Evolutionary conservation across 331 rosid genomes (phyloP).

Genomic region (Quercus phellos): DNA sequence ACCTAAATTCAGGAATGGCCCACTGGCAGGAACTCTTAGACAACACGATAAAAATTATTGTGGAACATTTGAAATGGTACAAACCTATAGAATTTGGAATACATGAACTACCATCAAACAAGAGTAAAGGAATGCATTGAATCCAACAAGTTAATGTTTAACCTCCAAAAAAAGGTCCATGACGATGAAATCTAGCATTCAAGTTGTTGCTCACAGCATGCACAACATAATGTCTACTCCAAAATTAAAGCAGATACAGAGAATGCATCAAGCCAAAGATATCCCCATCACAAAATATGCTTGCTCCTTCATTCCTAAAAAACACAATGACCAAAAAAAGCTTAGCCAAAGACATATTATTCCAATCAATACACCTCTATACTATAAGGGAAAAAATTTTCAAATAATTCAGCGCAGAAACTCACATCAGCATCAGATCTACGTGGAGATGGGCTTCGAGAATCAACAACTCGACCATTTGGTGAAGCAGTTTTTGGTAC

Average conservation of each 20-base stretch:
- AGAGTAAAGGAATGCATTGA: conserved; percentile 24
- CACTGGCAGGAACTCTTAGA: conserved; percentile 3
- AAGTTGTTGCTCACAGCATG: conserved; percentile 27
- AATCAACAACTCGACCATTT: conserved; percentile 31
- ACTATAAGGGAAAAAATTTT: neutral
- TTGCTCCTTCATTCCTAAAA: conserved; percentile 41
- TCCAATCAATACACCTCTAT: neutral
- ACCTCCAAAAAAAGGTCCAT: conserved; percentile 39
- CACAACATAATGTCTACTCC: conserved; percentile 14
- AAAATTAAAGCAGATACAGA: conserved; percentile 6
- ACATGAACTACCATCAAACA: conserved; percentile 36
- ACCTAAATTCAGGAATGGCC: conserved; percentile 8
- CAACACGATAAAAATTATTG: conserved; percentile 11
- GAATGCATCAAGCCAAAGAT: conserved; percentile 1
- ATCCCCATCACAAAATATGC: conserved; percentile 1
- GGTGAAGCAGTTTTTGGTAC: conserved; percentile 38
- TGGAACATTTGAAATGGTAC: conserved; percentile 12
- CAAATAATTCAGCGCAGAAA: neutral
- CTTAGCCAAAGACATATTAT: neutral
- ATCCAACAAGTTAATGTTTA: conserved; percentile 39
- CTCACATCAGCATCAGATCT: conserved; percentile 62
- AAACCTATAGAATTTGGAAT: conserved; percentile 22
- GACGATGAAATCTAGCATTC: conserved; percentile 35
- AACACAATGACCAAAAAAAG: conserved; percentile 11
- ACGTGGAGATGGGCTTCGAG: conserved; percentile 55